A percentile compares a stretch with the other conserved stretches of the same genome.
Evolutionary conservation across 2,329 filamentous ascomycete genomes (phyloP).

Genomic region (Colletotrichum sp.): DNA sequence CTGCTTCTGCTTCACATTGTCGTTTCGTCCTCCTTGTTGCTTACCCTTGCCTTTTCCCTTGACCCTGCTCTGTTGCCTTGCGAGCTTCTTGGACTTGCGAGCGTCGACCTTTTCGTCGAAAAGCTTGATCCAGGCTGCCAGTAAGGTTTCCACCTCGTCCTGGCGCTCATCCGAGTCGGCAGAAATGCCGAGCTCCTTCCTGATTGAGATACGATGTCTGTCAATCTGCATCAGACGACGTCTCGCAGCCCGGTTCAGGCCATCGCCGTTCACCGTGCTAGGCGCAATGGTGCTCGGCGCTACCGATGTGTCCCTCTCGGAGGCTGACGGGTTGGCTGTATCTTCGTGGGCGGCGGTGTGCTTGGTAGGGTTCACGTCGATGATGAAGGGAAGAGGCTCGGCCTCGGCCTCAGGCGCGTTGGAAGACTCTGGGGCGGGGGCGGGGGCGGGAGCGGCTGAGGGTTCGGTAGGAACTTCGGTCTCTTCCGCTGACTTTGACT

Average conservation of each 20-base stretch:
- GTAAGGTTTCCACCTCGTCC: conserved; percentile 9
- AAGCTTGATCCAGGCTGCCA: conserved; percentile 4
- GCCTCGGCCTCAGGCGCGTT: background rate
- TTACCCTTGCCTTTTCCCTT: conserved; percentile 11
- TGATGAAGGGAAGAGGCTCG: background rate
- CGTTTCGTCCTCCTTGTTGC: conserved; percentile 8
- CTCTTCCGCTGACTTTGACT: conserved; percentile 5
- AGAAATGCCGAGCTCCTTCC: conserved; percentile 9
- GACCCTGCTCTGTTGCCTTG: background rate
- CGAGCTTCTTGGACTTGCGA: conserved; percentile 10
- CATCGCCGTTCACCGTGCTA: background rate
- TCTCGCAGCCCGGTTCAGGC: conserved; percentile 19
- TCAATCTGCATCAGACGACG: conserved; percentile 17
- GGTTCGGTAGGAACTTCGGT: background rate
- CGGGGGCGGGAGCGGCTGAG: background rate
- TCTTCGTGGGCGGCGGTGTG: background rate
- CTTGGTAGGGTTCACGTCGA: conserved; percentile 11
- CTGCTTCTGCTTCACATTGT: conserved; percentile 12
- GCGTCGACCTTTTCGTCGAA: conserved; percentile 8
- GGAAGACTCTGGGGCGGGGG: background rate
- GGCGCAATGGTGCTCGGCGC: conserved; percentile 6
- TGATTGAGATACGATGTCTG: conserved; percentile 2
- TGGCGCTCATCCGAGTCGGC: conserved; percentile 13
- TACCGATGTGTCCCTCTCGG: conserved; percentile 1
- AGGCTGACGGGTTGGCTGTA: background rate